Evolutionary conservation across 208 protist genomes (phyloP).

Genomic region (Trypanosoma rangeli): DNA sequence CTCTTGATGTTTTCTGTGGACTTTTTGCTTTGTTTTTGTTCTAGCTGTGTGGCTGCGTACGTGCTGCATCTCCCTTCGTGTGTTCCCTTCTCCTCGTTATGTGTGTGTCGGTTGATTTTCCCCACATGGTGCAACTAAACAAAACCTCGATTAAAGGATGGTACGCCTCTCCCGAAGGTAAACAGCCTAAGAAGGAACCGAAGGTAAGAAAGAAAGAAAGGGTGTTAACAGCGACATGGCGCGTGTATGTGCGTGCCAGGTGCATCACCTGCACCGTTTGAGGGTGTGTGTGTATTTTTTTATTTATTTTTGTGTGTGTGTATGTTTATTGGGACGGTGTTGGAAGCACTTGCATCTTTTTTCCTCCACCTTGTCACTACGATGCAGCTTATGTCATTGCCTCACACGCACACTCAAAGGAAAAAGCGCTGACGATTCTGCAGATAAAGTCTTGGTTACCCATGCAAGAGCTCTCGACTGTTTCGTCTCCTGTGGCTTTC

Average conservation of each 20-base stretch:
- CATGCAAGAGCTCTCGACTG: not conserved
- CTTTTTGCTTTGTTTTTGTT: not conserved
- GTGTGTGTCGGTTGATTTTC: not conserved
- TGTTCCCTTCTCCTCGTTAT: not conserved
- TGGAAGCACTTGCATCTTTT: not conserved
- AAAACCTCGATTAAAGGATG: not conserved
- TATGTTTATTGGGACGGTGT: not conserved
- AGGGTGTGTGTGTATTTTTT: slow-evolving; percentile 20
- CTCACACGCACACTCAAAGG: not conserved
- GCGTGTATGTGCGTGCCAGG: not conserved
- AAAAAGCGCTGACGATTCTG: not conserved
- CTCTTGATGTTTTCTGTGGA: not conserved
- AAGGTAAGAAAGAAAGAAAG: not conserved
- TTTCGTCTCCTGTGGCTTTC: not conserved
- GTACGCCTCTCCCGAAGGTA: not conserved
- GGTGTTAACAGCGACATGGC: not conserved
- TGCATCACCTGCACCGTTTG: not conserved
- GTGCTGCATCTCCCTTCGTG: not conserved
- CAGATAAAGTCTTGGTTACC: not conserved
- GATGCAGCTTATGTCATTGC: not conserved
- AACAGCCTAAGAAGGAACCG: not conserved
- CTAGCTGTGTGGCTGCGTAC: slow-evolving; percentile 1
- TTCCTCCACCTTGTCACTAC: not conserved
- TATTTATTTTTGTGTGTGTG: slow-evolving; percentile 19
- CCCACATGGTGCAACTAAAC: not conserved